Evolutionary conservation across 2,329 filamentous ascomycete species (phyloP).

Genomic region (Aspergillus luchuensis): DNA sequence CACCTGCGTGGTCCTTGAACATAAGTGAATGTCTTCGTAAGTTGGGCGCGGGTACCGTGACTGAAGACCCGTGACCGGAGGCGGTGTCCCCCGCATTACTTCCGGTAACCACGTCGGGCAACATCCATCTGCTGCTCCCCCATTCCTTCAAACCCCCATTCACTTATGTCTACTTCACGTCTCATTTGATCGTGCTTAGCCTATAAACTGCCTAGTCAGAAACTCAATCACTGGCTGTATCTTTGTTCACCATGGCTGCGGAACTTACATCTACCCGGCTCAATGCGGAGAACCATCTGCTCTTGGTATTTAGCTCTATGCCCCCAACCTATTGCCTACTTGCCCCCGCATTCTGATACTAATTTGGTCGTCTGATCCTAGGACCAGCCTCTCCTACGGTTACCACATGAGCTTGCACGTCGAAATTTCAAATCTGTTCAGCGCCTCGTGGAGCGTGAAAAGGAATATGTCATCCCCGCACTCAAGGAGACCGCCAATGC

Average conservation of each 20-base stretch:
- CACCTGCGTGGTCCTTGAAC: slow-evolving; percentile 1
- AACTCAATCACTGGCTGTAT: neutral
- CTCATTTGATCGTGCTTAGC: neutral
- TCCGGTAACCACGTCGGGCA: neutral
- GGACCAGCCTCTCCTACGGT: slow-evolving; percentile 92
- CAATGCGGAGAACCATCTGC: slow-evolving; percentile 53
- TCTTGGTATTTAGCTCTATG: slow-evolving; percentile 42
- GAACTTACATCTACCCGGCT: slow-evolving; percentile 52
- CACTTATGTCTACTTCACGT: neutral
- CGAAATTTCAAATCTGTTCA: slow-evolving; percentile 86
- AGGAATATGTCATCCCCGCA: slow-evolving; percentile 49
- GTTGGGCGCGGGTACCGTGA: neutral
- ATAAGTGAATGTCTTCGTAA: neutral
- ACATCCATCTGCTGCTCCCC: neutral
- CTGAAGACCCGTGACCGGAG: slow-evolving; percentile 6
- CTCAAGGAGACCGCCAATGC: slow-evolving; percentile 60
- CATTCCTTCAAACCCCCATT: neutral
- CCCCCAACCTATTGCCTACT: slow-evolving; percentile 9
- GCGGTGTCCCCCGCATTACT: slow-evolving; percentile 11
- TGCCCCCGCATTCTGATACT: slow-evolving; percentile 2
- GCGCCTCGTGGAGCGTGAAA: slow-evolving; percentile 50
- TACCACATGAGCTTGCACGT: slow-evolving; percentile 88
- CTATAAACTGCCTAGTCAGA: neutral
- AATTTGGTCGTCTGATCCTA: slow-evolving; percentile 36
- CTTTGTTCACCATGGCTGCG: slow-evolving; percentile 37